Conservation (phyloP, 2,329 filamentous ascomycete genomes). For the Venturia effusa region DNA sequence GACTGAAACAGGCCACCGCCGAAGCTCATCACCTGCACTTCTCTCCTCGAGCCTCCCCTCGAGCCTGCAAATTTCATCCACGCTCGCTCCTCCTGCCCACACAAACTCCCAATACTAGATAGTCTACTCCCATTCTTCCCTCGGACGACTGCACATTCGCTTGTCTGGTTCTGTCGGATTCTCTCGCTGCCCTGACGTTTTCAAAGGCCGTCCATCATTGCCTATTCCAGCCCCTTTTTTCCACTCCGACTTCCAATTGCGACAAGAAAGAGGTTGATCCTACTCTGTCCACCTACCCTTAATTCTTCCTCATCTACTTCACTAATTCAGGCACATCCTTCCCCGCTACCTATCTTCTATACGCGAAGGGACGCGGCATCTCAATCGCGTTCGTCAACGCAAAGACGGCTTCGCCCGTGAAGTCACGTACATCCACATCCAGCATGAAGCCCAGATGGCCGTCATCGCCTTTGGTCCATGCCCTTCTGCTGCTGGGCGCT, state of each 20-base stretch:
- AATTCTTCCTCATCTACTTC: constrained; percentile 16
- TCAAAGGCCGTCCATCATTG: background rate
- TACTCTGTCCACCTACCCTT: constrained; percentile 20
- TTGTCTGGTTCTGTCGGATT: background rate
- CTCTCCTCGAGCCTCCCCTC: background rate
- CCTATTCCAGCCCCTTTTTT: background rate
- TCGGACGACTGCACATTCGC: background rate
- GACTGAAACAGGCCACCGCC: background rate
- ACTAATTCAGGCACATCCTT: constrained; percentile 12
- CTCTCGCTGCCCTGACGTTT: background rate
- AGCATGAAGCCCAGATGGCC: constrained; percentile 9
- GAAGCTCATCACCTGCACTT: background rate
- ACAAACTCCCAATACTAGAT: no score
- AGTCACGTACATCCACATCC: background rate
- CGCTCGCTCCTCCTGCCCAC: background rate
- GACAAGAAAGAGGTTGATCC: constrained; percentile 27
- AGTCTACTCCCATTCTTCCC: no score
- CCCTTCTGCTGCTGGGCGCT: constrained; percentile 21
- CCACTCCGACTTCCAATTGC: constrained; percentile 8
- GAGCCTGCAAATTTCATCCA: no score
- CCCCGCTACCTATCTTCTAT: constrained; percentile 6
- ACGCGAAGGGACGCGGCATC: background rate
- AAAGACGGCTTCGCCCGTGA: constrained; percentile 1
- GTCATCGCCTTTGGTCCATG: background rate
- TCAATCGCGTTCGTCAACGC: no score